These are phyloP conservation scores for Dioszegia hungarica DNA, from an alignment of 768 basidiomycete species.

Conservation along the genomic window DNA sequence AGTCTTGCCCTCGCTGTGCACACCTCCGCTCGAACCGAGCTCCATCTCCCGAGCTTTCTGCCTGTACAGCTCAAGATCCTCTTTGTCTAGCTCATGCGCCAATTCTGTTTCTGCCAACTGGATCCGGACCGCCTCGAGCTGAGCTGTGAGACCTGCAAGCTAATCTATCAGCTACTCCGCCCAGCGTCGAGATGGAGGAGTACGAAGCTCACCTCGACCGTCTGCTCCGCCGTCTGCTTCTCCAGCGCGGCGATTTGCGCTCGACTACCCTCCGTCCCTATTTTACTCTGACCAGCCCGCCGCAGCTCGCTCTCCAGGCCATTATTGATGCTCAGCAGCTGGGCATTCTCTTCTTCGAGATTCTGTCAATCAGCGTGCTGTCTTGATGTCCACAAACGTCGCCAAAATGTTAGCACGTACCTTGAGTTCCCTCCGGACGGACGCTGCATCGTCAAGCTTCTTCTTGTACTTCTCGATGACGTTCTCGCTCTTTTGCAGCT, in stretches of 20 bases:
- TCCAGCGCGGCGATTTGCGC: constrained; percentile 77
- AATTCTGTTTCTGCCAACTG: constrained; percentile 37
- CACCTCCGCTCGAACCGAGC: constrained; percentile 44
- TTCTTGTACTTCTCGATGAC: constrained; percentile 99
- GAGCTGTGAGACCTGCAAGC: constrained; percentile 65
- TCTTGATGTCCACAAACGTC: too few species aligned
- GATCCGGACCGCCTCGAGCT: constrained; percentile 54
- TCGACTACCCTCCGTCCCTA: constrained; percentile 88
- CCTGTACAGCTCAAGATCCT: constrained; percentile 81
- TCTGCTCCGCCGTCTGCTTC: constrained; percentile 53
- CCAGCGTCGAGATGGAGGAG: background rate
- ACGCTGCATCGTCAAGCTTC: constrained; percentile 91
- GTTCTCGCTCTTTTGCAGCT: constrained; percentile 87
- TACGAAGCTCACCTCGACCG: constrained; percentile 15
- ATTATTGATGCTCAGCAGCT: constrained; percentile 84
- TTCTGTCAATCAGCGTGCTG: constrained; percentile 38
- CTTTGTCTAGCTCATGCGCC: constrained; percentile 71
- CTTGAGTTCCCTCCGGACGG: constrained; percentile 52
- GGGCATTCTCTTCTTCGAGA: constrained; percentile 87
- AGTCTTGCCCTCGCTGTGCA: constrained; percentile 31
- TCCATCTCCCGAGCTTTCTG: constrained; percentile 87
- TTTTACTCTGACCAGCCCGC: constrained; percentile 78
- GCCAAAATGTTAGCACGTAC: constrained; percentile 28
- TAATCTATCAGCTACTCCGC: constrained; percentile 49
- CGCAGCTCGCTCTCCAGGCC: constrained; percentile 87